Evolutionary conservation across 73 alveolate genomes (phyloP).

Genomic region (Paramecium caudatum): DNA sequence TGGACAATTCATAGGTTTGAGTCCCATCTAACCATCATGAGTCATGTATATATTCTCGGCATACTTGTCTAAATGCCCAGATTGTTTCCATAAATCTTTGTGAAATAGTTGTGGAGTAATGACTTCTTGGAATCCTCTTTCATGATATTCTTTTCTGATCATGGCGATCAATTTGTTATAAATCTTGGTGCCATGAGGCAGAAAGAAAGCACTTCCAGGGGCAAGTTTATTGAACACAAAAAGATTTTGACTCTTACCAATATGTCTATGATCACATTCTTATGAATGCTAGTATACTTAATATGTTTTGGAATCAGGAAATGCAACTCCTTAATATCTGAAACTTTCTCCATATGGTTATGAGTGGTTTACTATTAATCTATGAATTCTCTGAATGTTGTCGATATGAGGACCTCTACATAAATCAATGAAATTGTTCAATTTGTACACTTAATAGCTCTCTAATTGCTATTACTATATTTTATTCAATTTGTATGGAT

Average conservation of each 20-base stretch:
- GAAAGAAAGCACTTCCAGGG: conserved; percentile 99
- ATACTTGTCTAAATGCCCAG: conserved; percentile 99
- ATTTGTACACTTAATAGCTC: conserved; percentile 94
- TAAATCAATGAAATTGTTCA: conserved; percentile 97
- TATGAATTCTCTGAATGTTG: conserved; percentile 95
- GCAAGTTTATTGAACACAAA: conserved; percentile 94
- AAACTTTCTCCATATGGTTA: conserved; percentile 95
- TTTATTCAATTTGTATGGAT: conserved; percentile 98
- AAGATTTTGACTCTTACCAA: conserved; percentile 97
- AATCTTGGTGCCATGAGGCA: conserved; percentile 93
- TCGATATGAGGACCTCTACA: conserved; percentile 99
- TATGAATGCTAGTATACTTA: conserved; percentile 93
- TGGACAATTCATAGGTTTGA: conserved; percentile 99
- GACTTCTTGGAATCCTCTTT: conserved; percentile 99
- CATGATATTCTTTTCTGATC: conserved; percentile 95
- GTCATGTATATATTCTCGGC: conserved; percentile 97
- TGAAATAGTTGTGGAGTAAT: conserved; percentile 98
- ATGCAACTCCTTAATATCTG: conserved; percentile 99
- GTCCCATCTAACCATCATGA: conserved; percentile 97
- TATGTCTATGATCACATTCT: conserved; percentile 99
- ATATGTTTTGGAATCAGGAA: conserved; percentile 96
- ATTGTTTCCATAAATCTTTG: conserved; percentile 97
- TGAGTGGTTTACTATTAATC: conserved; percentile 96
- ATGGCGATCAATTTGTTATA: conserved; percentile 96
- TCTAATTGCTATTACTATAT: conserved; percentile 94